Evolutionary conservation across 1,284 basidiomycete species (phyloP), one percentile per base, ranked within the genome.

Genomic region (Sanghuangporus baumii): DNA sequence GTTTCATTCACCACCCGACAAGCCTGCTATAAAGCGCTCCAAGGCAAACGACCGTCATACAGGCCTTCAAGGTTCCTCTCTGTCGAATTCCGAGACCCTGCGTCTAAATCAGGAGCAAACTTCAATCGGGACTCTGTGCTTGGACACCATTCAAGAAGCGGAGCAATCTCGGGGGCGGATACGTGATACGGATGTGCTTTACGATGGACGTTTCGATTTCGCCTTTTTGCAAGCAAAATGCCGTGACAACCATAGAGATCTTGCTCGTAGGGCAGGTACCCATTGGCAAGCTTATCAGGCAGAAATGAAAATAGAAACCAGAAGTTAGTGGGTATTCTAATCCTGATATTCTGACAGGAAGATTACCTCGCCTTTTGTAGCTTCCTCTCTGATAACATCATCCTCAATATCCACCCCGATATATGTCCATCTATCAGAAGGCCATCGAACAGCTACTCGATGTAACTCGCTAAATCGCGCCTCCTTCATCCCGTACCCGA

Each of bases 401-500:
- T 85, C 81, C 51, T 86, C 84, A 41, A 86, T 82, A 75, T 97
- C 93, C 57, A 98, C 85, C 12, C 95, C 95, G 57, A 93, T 78
- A 71, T 98, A 98, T 16, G 79, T 73, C 75, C 96, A 97, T 57
- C 74, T 72, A 18, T 77, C 69, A 23, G 69, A 62, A n/a, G 93
- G 90, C 86, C 92, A 97, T 26, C 89, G 83, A 55, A 98, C 74
- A 23, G 96, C 94, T 48, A 79, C 77, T 54, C 93, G 82, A 75
- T 99, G 96, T 26, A 98, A 80, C 55, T 94, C 83, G 55, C 84
- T 83, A 73, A 97, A 98, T 51, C 96, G 83, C 41, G 79, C 76
- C 52, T 85, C 81, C 77, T 98, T 98, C 84, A 98, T 95, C 59
- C 88, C 89, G 71, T 95, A 97, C 4, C 96, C 96, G 41, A 98